Percentiles rank a stretch among this genome's conserved stretches.
Evolutionary conservation across 192 early-diverging fungal genomes (phyloP).

Genomic region (Backusella tarrabulga): DNA sequence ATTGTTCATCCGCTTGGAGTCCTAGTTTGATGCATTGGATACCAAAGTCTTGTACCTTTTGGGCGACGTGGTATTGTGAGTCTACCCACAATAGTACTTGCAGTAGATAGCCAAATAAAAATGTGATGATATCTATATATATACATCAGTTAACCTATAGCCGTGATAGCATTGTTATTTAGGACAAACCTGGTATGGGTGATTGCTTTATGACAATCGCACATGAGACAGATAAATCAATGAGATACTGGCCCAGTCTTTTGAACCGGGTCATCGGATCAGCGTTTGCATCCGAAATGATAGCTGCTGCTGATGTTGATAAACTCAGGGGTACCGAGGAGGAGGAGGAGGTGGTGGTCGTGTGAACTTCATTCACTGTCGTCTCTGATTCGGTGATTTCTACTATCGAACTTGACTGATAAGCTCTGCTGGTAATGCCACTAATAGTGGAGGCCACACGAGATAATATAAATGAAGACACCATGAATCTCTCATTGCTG

Average conservation of each 20-base stretch:
- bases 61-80: conserved; percentile 42
- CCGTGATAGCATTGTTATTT: neutral
- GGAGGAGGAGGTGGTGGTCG: neutral
- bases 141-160: neutral
- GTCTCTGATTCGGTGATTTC: neutral
- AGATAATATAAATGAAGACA: conserved; percentile 52
- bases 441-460: conserved; percentile 9
- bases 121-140: conserved; percentile 17
- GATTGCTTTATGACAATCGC: conserved; percentile 56
- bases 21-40: conserved; percentile 45
- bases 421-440: neutral
- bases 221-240: conserved; percentile 41
- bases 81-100: conserved; percentile 41
- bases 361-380: neutral
- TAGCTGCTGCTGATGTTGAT: neutral
- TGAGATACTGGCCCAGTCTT: conserved; percentile 35
- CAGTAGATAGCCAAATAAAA: conserved; percentile 38
- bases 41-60: conserved; percentile 48
- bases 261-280: conserved; percentile 30
- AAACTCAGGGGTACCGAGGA: neutral
- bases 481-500: conserved; percentile 24
- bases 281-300: neutral
- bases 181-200: conserved; percentile 43
- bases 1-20: conserved; percentile 51
- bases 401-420: neutral